Conservation (phyloP, 768 basidiomycete species). For the Tylopilus rubrobrunneus region DNA sequence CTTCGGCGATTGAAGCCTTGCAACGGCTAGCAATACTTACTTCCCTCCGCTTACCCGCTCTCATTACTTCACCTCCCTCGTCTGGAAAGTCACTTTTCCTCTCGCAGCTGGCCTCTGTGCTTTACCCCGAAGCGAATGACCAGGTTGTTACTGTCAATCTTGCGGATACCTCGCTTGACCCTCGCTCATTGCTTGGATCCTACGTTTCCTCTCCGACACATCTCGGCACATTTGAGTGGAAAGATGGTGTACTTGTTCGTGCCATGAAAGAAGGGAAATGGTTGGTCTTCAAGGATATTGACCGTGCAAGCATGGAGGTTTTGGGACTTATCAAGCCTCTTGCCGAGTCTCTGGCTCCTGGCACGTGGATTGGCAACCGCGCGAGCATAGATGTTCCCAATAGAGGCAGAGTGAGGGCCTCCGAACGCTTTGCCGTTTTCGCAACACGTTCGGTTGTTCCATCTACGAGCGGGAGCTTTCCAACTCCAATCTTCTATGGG, state of each 20-base stretch:
- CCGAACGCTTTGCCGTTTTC: slow-evolving; percentile 80
- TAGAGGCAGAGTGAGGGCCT: slow-evolving; percentile 69
- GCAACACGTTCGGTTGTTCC: slow-evolving; percentile 74
- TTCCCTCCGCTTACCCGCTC: slow-evolving; percentile 68
- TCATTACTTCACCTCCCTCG: slow-evolving; percentile 83
- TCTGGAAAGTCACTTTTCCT: slow-evolving; percentile 84
- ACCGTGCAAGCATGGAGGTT: slow-evolving; percentile 85
- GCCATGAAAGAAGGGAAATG: slow-evolving; percentile 89
- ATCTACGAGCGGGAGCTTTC: slow-evolving; percentile 44
- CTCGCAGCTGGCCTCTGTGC: slow-evolving; percentile 62
- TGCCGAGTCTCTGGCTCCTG: slow-evolving; percentile 63
- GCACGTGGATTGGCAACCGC: slow-evolving; percentile 72
- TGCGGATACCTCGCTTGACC: slow-evolving; percentile 93
- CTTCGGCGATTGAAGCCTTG: slow-evolving; percentile 55
- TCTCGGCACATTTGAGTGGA: slow-evolving; percentile 93
- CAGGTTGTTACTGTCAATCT: slow-evolving; percentile 85
- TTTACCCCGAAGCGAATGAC: slow-evolving; percentile 58
- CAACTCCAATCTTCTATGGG: slow-evolving; percentile 73
- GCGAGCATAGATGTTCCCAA: slow-evolving; percentile 72
- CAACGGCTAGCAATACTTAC: slow-evolving; percentile 59
- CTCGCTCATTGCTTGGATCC: slow-evolving; percentile 88
- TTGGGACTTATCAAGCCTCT: slow-evolving; percentile 84
- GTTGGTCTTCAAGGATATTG: slow-evolving; percentile 91
- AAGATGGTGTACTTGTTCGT: slow-evolving; percentile 87
- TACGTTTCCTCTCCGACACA: slow-evolving; percentile 82